Conservation (phyloP, 2,329 filamentous ascomycete genomes). For the Aspergillus nomiae region DNA sequence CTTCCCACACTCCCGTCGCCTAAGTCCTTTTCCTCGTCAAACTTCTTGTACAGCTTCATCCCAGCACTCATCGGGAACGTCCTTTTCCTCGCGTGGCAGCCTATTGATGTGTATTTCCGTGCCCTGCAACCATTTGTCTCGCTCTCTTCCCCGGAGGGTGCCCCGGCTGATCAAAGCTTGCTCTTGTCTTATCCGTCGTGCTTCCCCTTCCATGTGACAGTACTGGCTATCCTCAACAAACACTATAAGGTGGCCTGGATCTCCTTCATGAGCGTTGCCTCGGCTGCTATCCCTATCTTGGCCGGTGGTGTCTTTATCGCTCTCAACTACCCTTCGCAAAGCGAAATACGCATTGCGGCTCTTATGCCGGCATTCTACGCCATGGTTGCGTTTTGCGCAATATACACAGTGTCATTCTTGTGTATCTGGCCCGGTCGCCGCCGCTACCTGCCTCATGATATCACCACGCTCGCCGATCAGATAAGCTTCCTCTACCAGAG, state of each 20-base stretch:
- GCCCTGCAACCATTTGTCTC: conserved; percentile 60
- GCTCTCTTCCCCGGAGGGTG: conserved; percentile 54
- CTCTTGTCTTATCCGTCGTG: conserved; percentile 60
- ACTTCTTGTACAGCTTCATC: conserved; percentile 79
- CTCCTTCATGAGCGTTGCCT: conserved; percentile 56
- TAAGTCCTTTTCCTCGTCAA: conserved; percentile 76
- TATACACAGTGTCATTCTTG: conserved; percentile 68
- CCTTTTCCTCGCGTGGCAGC: conserved; percentile 61
- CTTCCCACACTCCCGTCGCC: conserved; percentile 62
- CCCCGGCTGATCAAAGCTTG: conserved; percentile 57
- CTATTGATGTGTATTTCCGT: conserved; percentile 63
- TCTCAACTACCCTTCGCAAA: conserved; percentile 54
- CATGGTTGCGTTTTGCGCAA: conserved; percentile 68
- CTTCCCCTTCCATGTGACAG: conserved; percentile 55
- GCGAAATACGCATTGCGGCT: conserved; percentile 64
- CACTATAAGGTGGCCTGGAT: conserved; percentile 61
- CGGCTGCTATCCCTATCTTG: conserved; percentile 58
- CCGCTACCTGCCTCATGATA: conserved; percentile 70
- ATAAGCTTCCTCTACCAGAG: conserved; percentile 76
- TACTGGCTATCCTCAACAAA: conserved; percentile 55
- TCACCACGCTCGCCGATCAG: conserved; percentile 72
- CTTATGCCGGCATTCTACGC: conserved; percentile 73
- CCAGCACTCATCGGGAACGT: conserved; percentile 60
- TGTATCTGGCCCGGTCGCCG: conserved; percentile 63
- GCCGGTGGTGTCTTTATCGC: conserved; percentile 65